These are phyloP conservation scores for Volvox carteri DNA, from an alignment of 163 green algal genomes.

Conservation along the genomic window DNA sequence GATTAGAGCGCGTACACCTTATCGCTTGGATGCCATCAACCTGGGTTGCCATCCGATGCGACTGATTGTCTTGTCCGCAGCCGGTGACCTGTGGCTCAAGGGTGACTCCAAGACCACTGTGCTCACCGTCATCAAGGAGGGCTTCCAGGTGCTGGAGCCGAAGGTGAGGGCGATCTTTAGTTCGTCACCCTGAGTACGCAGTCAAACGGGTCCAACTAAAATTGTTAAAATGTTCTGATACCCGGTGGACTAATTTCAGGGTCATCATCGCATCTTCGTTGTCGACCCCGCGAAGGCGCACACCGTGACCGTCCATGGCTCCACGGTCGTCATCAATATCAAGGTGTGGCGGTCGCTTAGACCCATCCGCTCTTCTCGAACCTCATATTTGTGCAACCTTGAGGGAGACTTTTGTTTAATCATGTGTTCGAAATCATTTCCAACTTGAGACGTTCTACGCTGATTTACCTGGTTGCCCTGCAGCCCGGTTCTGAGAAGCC, in stretches of 20 bases:
- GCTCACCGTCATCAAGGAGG: slow-evolving; percentile 65
- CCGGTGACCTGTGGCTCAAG: slow-evolving; percentile 66
- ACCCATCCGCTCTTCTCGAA: too few species aligned
- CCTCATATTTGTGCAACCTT: too few species aligned
- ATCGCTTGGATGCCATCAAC: too few species aligned
- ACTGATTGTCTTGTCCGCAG: slow-evolving; percentile 8
- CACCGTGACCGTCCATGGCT: slow-evolving; percentile 28
- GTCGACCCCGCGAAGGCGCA: slow-evolving; percentile 65
- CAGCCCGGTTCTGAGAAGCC: slow-evolving; percentile 61
- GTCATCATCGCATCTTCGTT: slow-evolving; percentile 77
- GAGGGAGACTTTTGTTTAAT: too few species aligned
- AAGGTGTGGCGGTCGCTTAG: slow-evolving; percentile 7
- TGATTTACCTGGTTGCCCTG: too few species aligned
- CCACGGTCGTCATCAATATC: slow-evolving; percentile 64
- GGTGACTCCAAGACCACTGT: slow-evolving; percentile 59
- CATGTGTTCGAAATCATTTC: too few species aligned
- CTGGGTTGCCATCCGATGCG: too few species aligned
- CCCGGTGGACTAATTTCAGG: background rate
- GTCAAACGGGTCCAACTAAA: too few species aligned
- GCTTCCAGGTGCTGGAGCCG: slow-evolving; percentile 61
- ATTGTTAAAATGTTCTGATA: background rate
- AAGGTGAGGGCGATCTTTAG: slow-evolving; percentile 25
- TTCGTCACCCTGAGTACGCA: too few species aligned
- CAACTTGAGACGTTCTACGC: too few species aligned
- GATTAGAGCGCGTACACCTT: too few species aligned